These are phyloP conservation scores for Suillus brevipes DNA, from an alignment of 768 basidiomycete species.

Conservation along the genomic window DNA sequence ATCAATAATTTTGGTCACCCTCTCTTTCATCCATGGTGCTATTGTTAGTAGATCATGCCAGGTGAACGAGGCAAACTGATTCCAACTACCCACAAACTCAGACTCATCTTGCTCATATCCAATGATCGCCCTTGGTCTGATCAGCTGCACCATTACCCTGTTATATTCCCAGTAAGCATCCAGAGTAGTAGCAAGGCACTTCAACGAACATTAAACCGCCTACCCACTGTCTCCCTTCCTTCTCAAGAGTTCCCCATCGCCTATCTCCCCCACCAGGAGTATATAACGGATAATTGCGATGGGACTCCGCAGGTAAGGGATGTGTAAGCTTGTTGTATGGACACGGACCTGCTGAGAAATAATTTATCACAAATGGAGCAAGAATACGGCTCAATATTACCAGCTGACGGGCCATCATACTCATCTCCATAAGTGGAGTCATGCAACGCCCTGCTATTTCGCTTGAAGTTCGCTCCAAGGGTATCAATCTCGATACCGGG, in stretches of 20 bases:
- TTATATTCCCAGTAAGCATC: constrained; percentile 9
- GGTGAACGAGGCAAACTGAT: constrained; percentile 68
- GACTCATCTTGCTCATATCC: constrained; percentile 44
- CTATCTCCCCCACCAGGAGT: constrained; percentile 70
- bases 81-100: constrained; percentile 50
- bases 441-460: not conserved
- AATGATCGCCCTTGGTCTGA: constrained; percentile 42
- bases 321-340: constrained; percentile 46
- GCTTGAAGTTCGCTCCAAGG: not conserved
- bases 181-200: constrained; percentile 6
- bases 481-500: constrained; percentile 51
- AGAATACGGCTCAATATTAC: constrained; percentile 8
- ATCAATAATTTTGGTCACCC: constrained; percentile 61
- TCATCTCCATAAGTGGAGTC: constrained; percentile 5
- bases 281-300: constrained; percentile 69
- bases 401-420: constrained; percentile 4
- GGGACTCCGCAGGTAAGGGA: constrained; percentile 56
- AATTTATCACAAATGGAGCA: constrained; percentile 6
- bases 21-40: constrained; percentile 78
- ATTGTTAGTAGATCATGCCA: constrained; percentile 70
- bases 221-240: constrained; percentile 69
- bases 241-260: constrained; percentile 62
- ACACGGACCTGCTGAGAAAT: constrained; percentile 4
- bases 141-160: constrained; percentile 66
- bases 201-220: constrained; percentile 63